A percentile compares a stretch with the other conserved stretches of the same genome.
Evolutionary conservation across 192 early-diverging fungal genomes (phyloP).

Genomic region (Allomyces javanicus): DNA sequence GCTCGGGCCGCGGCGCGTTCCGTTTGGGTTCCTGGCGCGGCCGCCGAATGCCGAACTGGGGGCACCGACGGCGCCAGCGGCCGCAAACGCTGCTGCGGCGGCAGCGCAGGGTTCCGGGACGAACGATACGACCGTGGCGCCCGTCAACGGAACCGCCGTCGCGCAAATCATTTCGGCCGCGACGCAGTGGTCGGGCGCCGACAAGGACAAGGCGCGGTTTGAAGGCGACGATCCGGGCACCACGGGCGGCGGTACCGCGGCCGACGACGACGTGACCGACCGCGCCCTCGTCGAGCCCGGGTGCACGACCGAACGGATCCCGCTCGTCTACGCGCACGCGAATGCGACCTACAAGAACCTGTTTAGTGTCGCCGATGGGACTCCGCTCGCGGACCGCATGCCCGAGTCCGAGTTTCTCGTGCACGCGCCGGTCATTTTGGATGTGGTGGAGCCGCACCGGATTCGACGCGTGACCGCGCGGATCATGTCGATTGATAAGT

Average conservation of each 20-base stretch:
- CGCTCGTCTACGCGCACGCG: not conserved
- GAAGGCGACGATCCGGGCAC: not conserved
- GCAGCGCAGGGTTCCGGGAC: no score
- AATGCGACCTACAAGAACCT: not conserved
- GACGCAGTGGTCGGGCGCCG: not conserved
- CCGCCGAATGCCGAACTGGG: no score
- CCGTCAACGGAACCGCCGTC: conserved; percentile 1
- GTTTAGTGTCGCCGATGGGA: not conserved
- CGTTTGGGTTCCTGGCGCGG: no score
- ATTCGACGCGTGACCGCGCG: conserved; percentile 21
- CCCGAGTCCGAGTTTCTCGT: conserved; percentile 23
- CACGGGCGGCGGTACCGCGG: not conserved
- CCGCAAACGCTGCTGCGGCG: no score
- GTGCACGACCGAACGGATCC: no score
- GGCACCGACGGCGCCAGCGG: no score
- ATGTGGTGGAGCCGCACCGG: conserved; percentile 27
- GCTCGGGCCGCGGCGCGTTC: no score
- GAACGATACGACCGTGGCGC: not conserved
- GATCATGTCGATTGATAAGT: conserved; percentile 25
- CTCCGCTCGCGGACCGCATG: not conserved
- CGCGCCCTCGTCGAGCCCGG: no score
- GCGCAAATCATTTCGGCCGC: not conserved
- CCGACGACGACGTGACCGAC: not conserved
- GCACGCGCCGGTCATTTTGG: conserved; percentile 29
- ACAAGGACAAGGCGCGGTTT: not conserved